Evolutionary conservation across 495 filamentous ascomycete genomes (phyloP).

Genomic region (Aspergillus homomorphus): DNA sequence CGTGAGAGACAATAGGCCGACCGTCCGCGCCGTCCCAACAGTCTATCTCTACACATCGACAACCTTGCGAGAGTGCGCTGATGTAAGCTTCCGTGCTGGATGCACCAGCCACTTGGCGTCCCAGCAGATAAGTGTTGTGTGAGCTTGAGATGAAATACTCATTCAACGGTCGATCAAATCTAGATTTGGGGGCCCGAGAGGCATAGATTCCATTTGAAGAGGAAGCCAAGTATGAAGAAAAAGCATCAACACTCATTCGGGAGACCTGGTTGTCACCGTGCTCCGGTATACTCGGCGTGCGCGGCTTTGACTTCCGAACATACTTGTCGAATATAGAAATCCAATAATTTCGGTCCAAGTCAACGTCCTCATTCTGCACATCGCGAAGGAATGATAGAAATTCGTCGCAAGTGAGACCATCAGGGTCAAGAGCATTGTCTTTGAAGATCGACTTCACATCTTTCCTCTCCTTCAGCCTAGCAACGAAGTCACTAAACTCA

Average conservation of each 20-base stretch:
- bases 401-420: slow-evolving; percentile 64
- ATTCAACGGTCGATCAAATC: slow-evolving; percentile 80
- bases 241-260: slow-evolving; percentile 69
- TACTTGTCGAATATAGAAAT: slow-evolving; percentile 70
- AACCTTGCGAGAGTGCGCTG: slow-evolving; percentile 79
- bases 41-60: slow-evolving; percentile 94
- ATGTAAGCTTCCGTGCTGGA: slow-evolving; percentile 96
- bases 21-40: slow-evolving; percentile 93
- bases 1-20: slow-evolving; percentile 84
- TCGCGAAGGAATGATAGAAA: slow-evolving; percentile 75
- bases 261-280: slow-evolving; percentile 35
- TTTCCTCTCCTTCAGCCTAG: slow-evolving; percentile 73
- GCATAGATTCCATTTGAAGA: slow-evolving; percentile 61
- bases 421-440: slow-evolving; percentile 42
- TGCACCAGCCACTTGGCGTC: slow-evolving; percentile 81
- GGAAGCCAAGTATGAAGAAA: slow-evolving; percentile 75
- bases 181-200: slow-evolving; percentile 51
- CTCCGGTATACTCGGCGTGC: slow-evolving; percentile 41
- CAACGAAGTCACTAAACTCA: slow-evolving; percentile 80
- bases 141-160: slow-evolving; percentile 99
- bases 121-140: slow-evolving; percentile 94
- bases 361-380: slow-evolving; percentile 72
- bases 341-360: slow-evolving; percentile 63
- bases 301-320: slow-evolving; percentile 59
- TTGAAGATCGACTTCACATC: slow-evolving; percentile 74